These are phyloP conservation scores for Cenchrus americanus DNA, from an alignment of 176 grass and related monocot species.

Conservation along the genomic window DNA sequence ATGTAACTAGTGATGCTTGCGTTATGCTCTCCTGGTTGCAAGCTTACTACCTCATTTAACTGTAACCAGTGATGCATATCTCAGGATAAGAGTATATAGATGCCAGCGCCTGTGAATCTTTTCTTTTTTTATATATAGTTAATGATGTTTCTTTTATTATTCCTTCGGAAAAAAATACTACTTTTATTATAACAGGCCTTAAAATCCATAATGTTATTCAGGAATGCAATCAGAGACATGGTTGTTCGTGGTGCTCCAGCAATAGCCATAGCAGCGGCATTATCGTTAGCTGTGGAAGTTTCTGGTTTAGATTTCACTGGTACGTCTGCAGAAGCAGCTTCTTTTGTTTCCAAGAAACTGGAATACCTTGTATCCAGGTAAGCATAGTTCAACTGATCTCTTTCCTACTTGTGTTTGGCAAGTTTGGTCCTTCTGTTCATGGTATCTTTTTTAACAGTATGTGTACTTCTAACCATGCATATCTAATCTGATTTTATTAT, in stretches of 20 bases:
- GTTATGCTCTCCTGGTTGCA: too few species aligned
- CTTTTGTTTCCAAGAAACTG: constrained; percentile 76
- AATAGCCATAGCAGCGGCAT: constrained; percentile 88
- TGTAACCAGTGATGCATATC: not conserved
- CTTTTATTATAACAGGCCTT: constrained; percentile 12
- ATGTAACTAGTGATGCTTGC: not conserved
- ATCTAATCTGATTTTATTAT: constrained; percentile 16
- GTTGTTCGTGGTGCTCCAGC: constrained; percentile 93
- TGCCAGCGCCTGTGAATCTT: not conserved
- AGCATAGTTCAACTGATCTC: constrained; percentile 9
- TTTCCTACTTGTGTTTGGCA: not conserved
- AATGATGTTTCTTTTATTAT: constrained; percentile 2
- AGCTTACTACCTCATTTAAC: too few species aligned
- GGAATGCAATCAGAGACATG: constrained; percentile 89
- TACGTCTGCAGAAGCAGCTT: constrained; percentile 69
- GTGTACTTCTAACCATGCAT: constrained; percentile 18
- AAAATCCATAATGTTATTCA: constrained; percentile 36
- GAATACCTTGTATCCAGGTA: constrained; percentile 97
- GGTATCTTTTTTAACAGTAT: constrained; percentile 2
- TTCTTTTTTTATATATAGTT: not conserved
- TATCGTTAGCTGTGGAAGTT: constrained; percentile 77
- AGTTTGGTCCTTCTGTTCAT: constrained; percentile 30
- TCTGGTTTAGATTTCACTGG: constrained; percentile 59
- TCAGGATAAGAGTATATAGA: not conserved
- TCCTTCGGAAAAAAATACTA: not conserved